Evolutionary conservation across 2,329 filamentous ascomycete species (phyloP).

Genomic region (Tricladium varicosporioides): DNA sequence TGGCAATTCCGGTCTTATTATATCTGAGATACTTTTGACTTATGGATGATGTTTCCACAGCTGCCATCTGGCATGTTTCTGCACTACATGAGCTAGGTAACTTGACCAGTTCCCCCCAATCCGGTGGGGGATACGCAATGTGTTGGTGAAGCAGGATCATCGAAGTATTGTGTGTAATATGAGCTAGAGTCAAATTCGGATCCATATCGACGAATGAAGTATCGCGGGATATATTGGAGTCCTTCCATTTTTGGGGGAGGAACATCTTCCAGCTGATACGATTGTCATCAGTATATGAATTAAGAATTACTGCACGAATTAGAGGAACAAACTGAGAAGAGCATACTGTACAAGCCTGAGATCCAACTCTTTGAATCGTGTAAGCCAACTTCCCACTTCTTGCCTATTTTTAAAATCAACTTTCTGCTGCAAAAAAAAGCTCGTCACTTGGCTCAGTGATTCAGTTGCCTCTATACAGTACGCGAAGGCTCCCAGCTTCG

Average conservation of each 20-base stretch:
- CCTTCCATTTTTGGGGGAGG: slow-evolving; percentile 42
- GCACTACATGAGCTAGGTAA: slow-evolving; percentile 46
- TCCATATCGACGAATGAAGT: slow-evolving; percentile 36
- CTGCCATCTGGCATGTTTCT: slow-evolving; percentile 47
- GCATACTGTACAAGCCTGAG: no score
- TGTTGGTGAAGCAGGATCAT: slow-evolving; percentile 49
- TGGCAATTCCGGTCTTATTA: slow-evolving; percentile 30
- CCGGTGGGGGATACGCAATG: slow-evolving; percentile 40
- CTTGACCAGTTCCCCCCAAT: slow-evolving; percentile 34
- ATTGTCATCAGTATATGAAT: no score
- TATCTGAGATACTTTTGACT: slow-evolving; percentile 44
- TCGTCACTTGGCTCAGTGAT: no score
- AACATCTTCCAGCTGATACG: slow-evolving; percentile 43
- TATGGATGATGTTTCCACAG: slow-evolving; percentile 45
- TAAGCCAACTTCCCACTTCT: no score
- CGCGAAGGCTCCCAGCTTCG: slow-evolving; percentile 44
- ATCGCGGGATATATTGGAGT: slow-evolving; percentile 31
- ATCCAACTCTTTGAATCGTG: no score
- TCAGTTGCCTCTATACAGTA: slow-evolving; percentile 27
- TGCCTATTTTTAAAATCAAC: no score
- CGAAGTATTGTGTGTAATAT: slow-evolving; percentile 48
- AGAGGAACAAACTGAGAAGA: no score
- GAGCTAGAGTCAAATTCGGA: slow-evolving; percentile 48
- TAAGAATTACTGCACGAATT: no score
- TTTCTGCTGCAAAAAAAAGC: no score